phyloP scores from a whole-genome alignment of 106 monocot genomes.

The Apostasia ramifera region DNA sequence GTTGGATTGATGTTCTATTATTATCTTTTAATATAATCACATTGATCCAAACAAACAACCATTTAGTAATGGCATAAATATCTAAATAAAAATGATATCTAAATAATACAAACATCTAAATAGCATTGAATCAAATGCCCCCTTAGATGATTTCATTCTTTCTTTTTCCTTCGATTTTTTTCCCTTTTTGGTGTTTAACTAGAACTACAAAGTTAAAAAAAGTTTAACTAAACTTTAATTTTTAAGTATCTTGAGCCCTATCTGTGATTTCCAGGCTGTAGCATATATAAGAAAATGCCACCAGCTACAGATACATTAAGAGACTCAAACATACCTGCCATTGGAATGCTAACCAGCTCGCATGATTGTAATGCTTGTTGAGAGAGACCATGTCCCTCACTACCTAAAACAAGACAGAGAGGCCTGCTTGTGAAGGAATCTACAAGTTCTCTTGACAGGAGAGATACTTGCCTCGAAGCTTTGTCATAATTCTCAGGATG shows the following conservation, averaged over 20 bases:
- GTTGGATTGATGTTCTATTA: too few relatives aligned
- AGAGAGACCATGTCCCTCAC: slow-evolving; percentile 84
- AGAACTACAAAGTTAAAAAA: too few relatives aligned
- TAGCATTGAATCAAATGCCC: too few relatives aligned
- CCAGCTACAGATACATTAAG: slow-evolving; percentile 98
- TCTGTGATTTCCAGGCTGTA: slow-evolving; percentile 34
- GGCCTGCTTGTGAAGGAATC: slow-evolving; percentile 28
- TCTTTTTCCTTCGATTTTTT: too few relatives aligned
- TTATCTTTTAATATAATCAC: too few relatives aligned
- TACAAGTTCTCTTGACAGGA: slow-evolving; percentile 39
- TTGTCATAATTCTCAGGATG: slow-evolving; percentile 44
- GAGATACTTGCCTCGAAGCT: slow-evolving; percentile 1
- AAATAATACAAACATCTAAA: too few relatives aligned
- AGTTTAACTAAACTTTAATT: too few relatives aligned
- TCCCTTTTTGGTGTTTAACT: too few relatives aligned
- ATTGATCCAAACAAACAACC: too few relatives aligned
- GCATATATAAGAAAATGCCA: slow-evolving; percentile 86
- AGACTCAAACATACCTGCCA: slow-evolving; percentile 79
- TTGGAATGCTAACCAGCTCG: slow-evolving; percentile 79
- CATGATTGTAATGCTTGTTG: slow-evolving; percentile 32
- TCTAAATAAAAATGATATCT: too few relatives aligned
- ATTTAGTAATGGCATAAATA: too few relatives aligned
- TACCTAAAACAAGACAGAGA: slow-evolving; percentile 81
- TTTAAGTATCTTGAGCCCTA: neutral
- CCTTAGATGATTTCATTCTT: too few relatives aligned